Evolutionary conservation across 2,329 filamentous ascomycete genomes (phyloP), one percentile per base, ranked within the genome.

Genomic region (Beauveria medogensis): DNA sequence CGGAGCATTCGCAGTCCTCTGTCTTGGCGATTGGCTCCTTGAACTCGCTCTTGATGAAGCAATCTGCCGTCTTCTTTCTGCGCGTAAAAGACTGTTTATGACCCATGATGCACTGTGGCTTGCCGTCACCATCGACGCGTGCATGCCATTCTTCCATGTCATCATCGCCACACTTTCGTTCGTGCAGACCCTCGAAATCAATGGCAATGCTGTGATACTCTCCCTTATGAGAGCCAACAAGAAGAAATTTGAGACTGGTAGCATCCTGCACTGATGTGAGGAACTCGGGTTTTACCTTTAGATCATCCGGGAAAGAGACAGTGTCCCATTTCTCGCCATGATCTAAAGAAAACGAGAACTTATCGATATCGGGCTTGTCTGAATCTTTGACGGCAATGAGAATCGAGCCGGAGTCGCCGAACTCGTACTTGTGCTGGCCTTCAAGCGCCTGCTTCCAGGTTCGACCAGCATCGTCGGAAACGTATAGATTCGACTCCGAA

Each of bases 371-470:
- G 60, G 88, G 78, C 61, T 86, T 76, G 43, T 85, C 76, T 1
- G 88, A 90, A 67, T 96, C 90, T 64, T 83, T 81, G 43, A 97
- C 80, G 4, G 94, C 94, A 34, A 97, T 82, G 34, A 99, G 78
- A 22, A 99, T 83, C 18, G 92, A 92, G 1, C 94, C 94, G 66
- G 95, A 89, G 67, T 97, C 93, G 58, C 94, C 94, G 72, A 97
- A 95, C 70, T 97, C 92, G 73, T 96, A 99, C 72, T 95, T 94
- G 76, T 97, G 92, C 14, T 92, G 89, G 22, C 91, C 90, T 18
- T 92, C 80, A 5, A 90, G 80, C 0, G 87, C 83, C 69, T 86
- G 79, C 43, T 79, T 84, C 94, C 95, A 99, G 1, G 86, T 92
- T 63, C 91, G 76, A 46, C 94, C 94, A 22, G 92, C 93, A 73